Percentiles rank a stretch among this genome's conserved stretches.
Conservation (phyloP, 805 yeast genomes). For the Suhomyces sp. region DNA sequence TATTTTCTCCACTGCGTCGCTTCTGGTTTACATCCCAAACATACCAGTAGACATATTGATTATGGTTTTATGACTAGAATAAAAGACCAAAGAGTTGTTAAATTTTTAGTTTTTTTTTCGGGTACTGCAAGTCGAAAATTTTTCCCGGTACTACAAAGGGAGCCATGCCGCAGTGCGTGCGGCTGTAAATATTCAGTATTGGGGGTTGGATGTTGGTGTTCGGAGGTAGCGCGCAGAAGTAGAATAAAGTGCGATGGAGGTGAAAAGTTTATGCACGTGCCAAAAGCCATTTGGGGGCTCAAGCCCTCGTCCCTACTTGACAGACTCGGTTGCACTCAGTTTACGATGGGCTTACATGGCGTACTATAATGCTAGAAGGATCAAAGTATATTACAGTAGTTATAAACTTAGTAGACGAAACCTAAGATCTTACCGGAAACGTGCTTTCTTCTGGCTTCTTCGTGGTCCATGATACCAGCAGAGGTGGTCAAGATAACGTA, state of each 20-base stretch:
- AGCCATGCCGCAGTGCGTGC: slow-evolving; percentile 4
- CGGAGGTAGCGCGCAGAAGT: background rate
- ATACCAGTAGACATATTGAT: slow-evolving; percentile 18
- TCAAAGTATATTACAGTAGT: slow-evolving; percentile 3
- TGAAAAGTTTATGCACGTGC: background rate
- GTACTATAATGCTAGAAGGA: background rate
- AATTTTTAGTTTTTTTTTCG: slow-evolving; percentile 9
- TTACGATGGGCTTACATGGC: background rate
- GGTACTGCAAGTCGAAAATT: slow-evolving; percentile 5
- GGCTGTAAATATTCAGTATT: background rate
- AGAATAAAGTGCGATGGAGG: background rate
- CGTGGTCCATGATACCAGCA: slow-evolving; percentile 99
- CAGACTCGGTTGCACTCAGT: background rate
- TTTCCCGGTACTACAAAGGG: slow-evolving; percentile 1
- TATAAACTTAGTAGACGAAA: slow-evolving; percentile 74
- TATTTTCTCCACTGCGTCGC: background rate
- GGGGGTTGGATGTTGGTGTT: background rate
- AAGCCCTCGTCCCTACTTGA: background rate
- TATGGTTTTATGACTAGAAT: slow-evolving; percentile 13
- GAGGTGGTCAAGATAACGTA: slow-evolving; percentile 96
- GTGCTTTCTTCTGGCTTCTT: slow-evolving; percentile 99
- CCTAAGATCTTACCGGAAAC: slow-evolving; percentile 98
- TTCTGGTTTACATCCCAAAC: slow-evolving; percentile 5
- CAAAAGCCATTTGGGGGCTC: background rate
- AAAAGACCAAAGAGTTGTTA: slow-evolving; percentile 6